These are phyloP conservation scores for Diaporthe citri DNA, from an alignment of 2,329 filamentous ascomycete species.

Conservation along the genomic window DNA sequence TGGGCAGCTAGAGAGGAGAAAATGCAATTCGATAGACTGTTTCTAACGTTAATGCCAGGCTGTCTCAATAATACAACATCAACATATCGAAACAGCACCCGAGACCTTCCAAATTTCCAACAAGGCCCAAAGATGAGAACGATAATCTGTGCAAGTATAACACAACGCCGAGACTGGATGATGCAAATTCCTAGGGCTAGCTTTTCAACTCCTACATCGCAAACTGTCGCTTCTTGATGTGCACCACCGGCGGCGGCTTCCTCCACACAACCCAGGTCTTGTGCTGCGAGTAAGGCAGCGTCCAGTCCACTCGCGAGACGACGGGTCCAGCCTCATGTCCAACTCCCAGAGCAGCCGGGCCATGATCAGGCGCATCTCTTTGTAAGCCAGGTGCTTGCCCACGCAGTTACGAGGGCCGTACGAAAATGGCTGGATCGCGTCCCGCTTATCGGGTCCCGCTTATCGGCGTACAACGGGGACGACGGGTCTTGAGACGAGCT, in stretches of 20 bases:
- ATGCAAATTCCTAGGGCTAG: no score
- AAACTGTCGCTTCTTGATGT: slow-evolving; percentile 33
- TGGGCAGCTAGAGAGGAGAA: not conserved
- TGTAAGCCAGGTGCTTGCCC: slow-evolving; percentile 42
- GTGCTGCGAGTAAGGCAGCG: slow-evolving; percentile 17
- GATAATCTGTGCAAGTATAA: not conserved
- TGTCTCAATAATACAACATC: not conserved
- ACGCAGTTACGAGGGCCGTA: slow-evolving; percentile 37
- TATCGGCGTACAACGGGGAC: slow-evolving; percentile 35
- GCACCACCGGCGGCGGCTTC: slow-evolving; percentile 41
- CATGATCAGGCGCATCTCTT: slow-evolving; percentile 44
- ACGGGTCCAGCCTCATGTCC: slow-evolving; percentile 44
- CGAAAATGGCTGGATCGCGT: slow-evolving; percentile 36
- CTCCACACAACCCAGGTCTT: slow-evolving; percentile 40
- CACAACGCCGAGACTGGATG: not conserved
- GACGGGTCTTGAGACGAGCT: slow-evolving; percentile 13
- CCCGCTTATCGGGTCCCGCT: slow-evolving; percentile 40
- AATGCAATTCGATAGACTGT: not conserved
- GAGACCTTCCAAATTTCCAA: not conserved
- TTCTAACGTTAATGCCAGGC: not conserved
- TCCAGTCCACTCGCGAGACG: slow-evolving; percentile 40
- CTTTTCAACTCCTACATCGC: not conserved
- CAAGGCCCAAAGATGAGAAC: no score
- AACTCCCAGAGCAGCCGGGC: slow-evolving; percentile 44
- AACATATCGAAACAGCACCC: not conserved